Conservation (phyloP, 805 yeast genomes). For the Kazachstania kunashirensis region DNA sequence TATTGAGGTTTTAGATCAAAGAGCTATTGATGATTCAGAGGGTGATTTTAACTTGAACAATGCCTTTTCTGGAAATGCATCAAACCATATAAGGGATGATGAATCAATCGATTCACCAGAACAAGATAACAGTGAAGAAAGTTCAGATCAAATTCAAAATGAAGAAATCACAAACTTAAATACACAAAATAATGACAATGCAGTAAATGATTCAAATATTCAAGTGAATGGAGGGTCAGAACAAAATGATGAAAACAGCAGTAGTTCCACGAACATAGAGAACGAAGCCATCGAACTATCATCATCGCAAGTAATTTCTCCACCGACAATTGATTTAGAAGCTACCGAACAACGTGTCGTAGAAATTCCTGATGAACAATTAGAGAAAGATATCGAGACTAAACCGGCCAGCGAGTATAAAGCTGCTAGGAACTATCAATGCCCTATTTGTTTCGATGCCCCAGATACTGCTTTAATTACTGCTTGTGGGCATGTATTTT, state of each 20-base stretch:
- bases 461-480: slow-evolving; percentile 40
- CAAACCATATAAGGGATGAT: too few species aligned
- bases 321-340: slow-evolving; percentile 5
- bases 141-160: too few species aligned
- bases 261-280: background rate
- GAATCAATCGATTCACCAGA: too few species aligned
- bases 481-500: slow-evolving; percentile 51
- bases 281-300: background rate
- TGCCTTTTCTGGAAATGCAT: too few species aligned
- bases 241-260: too few species aligned
- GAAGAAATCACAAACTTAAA: too few species aligned
- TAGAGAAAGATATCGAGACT: slow-evolving; percentile 9
- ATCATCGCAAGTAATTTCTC: background rate
- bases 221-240: too few species aligned
- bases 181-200: background rate
- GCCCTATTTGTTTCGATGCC: slow-evolving; percentile 50
- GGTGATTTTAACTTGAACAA: slow-evolving; percentile 8
- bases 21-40: slow-evolving; percentile 5
- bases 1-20: slow-evolving; percentile 7
- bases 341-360: slow-evolving; percentile 32
- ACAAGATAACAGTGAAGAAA: too few species aligned
- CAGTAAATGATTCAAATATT: too few species aligned
- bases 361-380: slow-evolving; percentile 33
- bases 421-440: slow-evolving; percentile 31
- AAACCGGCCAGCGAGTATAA: slow-evolving; percentile 16